Evolutionary conservation across 2,329 filamentous ascomycete genomes (phyloP).

Genomic region (Claviceps purpurea): DNA sequence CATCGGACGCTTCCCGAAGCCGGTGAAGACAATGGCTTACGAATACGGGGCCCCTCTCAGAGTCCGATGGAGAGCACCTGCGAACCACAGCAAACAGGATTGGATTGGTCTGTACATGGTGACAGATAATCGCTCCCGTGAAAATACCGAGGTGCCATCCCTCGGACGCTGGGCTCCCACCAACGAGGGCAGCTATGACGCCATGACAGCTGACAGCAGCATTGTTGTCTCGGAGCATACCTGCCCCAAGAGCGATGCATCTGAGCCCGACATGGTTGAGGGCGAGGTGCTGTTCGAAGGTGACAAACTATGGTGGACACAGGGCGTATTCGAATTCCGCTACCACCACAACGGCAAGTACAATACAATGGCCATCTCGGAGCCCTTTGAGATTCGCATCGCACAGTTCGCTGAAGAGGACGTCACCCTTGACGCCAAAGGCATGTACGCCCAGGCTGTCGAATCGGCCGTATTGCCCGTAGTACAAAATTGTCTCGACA

Average conservation of each 20-base stretch:
- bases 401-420: conserved; percentile 67
- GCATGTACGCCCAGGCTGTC: conserved; percentile 53
- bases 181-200: conserved; percentile 63
- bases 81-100: conserved; percentile 77
- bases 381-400: conserved; percentile 85
- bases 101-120: conserved; percentile 97
- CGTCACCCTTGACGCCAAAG: conserved; percentile 44
- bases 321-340: conserved; percentile 90
- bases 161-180: conserved; percentile 84
- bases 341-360: conserved; percentile 92
- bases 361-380: conserved; percentile 84
- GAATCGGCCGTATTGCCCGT: conserved; percentile 69
- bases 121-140: conserved; percentile 78
- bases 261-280: conserved; percentile 46
- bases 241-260: conserved; percentile 35
- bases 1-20: conserved; percentile 51
- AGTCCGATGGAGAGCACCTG: conserved; percentile 80
- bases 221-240: conserved; percentile 58
- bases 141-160: conserved; percentile 71
- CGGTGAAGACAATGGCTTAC: conserved; percentile 63
- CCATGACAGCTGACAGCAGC: conserved; percentile 59
- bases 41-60: conserved; percentile 84
- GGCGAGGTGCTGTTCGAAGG: conserved; percentile 82
- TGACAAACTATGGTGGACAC: conserved; percentile 95
- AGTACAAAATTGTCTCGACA: conserved; percentile 83